A percentile compares a stretch with the other conserved stretches of the same genome.
phyloP scores from a whole-genome alignment of 306 rosid genomes.

The Begonia masoniana region DNA sequence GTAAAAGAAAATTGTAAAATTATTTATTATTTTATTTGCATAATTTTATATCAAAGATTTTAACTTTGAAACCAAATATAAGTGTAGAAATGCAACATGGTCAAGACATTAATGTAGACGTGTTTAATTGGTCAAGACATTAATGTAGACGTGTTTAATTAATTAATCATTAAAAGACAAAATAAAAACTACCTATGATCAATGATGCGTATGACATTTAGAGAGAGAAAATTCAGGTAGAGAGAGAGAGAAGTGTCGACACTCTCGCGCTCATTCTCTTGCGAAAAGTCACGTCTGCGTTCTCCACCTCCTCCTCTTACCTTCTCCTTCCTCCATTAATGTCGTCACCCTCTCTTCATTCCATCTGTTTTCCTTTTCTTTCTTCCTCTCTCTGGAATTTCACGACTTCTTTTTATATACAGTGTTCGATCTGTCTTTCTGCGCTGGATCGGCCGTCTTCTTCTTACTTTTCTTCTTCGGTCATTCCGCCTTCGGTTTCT shows the following conservation, averaged over 20 bases:
- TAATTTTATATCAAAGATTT: no score
- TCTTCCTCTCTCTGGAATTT: not conserved
- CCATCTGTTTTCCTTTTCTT: not conserved
- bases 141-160: no score
- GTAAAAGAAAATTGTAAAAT: no score
- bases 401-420: not conserved
- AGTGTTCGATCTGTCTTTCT: not conserved
- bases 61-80: no score
- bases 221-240: no score
- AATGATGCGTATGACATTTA: no score
- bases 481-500: not conserved
- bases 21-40: no score
- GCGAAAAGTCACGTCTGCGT: constrained; percentile 9
- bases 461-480: not conserved
- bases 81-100: no score
- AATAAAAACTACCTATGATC: no score
- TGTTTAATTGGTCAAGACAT: no score
- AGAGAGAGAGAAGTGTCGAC: constrained; percentile 52
- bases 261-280: constrained; percentile 21
- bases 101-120: no score
- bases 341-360: constrained; percentile 48
- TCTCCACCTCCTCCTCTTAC: not conserved
- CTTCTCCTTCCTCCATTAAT: constrained; percentile 8
- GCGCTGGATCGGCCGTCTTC: not conserved
- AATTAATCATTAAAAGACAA: no score